phyloP scores from a whole-genome alignment of 2,329 filamentous ascomycete species.

The Hirsutella minnesotensis region DNA sequence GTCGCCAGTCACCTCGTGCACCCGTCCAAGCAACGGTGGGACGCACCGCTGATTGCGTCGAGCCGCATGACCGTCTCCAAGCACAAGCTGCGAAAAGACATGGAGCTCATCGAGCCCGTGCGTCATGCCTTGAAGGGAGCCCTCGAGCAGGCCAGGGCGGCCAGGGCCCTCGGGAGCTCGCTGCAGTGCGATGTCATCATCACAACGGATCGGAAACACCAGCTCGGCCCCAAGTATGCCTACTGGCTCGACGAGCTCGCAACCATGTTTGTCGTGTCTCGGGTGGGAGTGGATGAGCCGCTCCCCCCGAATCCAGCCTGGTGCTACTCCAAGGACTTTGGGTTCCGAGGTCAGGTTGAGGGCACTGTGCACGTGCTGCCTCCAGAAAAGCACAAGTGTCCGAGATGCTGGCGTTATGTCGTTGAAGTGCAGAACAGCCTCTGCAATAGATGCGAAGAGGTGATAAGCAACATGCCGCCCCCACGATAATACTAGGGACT shows the following conservation, averaged over 20 bases:
- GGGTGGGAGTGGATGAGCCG: slow-evolving; percentile 35
- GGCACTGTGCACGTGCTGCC: slow-evolving; percentile 34
- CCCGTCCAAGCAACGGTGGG: slow-evolving; percentile 37
- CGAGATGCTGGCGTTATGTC: slow-evolving; percentile 79
- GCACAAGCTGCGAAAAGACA: slow-evolving; percentile 25
- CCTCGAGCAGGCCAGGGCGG: slow-evolving; percentile 59
- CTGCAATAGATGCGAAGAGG: slow-evolving; percentile 62
- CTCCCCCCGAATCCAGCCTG: slow-evolving; percentile 21
- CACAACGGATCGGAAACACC: slow-evolving; percentile 23
- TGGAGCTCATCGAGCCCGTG: slow-evolving; percentile 38
- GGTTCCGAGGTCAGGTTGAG: slow-evolving; percentile 20
- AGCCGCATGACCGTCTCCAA: slow-evolving; percentile 26
- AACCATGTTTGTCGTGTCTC: slow-evolving; percentile 58
- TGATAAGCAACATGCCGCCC: too few species aligned
- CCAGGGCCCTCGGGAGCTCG: slow-evolving; percentile 67
- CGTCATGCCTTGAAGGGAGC: slow-evolving; percentile 60
- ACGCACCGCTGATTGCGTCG: slow-evolving; percentile 28
- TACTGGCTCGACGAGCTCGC: slow-evolving; percentile 41
- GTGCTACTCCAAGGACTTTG: slow-evolving; percentile 30
- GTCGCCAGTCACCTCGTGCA: slow-evolving; percentile 14
- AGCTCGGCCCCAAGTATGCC: slow-evolving; percentile 21
- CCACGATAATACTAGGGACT: too few species aligned
- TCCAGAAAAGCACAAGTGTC: slow-evolving; percentile 56
- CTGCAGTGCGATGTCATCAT: slow-evolving; percentile 65
- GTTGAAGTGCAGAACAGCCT: slow-evolving; percentile 53